Percentiles rank a stretch among this genome's conserved stretches.
phyloP scores from a whole-genome alignment of 768 basidiomycete genomes.

The Boletus sp. region DNA sequence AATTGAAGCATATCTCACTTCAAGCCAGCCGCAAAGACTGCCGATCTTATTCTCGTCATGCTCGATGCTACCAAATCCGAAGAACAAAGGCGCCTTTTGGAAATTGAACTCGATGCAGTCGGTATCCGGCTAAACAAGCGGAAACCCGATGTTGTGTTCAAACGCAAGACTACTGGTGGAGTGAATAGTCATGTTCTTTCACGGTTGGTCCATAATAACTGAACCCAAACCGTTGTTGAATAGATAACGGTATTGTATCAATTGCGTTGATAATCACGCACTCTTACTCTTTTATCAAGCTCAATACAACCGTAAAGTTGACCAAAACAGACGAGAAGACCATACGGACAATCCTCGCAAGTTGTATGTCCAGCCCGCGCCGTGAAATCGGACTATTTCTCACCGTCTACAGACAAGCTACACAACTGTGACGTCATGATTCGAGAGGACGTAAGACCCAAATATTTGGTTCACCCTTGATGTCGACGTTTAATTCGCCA shows the following conservation, averaged over 20 bases:
- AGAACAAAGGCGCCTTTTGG: conserved; percentile 84
- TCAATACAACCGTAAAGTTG: conserved; percentile 90
- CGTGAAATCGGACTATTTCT: conserved; percentile 3
- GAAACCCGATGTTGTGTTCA: conserved; percentile 94
- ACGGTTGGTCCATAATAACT: not conserved
- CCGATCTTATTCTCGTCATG: conserved; percentile 92
- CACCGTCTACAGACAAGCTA: conserved; percentile 60
- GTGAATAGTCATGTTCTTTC: conserved; percentile 43
- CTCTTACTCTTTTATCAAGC: conserved; percentile 33
- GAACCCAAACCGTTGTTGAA: not conserved
- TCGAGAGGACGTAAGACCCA: conserved; percentile 77
- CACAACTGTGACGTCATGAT: conserved; percentile 99
- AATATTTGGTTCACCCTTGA: conserved; percentile 2
- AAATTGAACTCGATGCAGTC: conserved; percentile 93
- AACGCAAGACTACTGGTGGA: conserved; percentile 88
- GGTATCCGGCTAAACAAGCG: conserved; percentile 91
- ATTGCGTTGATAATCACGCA: not conserved
- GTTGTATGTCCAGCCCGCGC: conserved; percentile 51
- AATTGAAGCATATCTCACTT: conserved; percentile 7
- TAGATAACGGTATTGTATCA: conserved; percentile 65
- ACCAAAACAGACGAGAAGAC: conserved; percentile 96
- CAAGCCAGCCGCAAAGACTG: conserved; percentile 72
- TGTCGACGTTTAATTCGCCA: not conserved
- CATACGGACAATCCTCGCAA: conserved; percentile 86
- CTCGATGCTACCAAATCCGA: conserved; percentile 91